phyloP scores from a whole-genome alignment of 164 flowering plant genomes.

The Vitis riparia region DNA sequence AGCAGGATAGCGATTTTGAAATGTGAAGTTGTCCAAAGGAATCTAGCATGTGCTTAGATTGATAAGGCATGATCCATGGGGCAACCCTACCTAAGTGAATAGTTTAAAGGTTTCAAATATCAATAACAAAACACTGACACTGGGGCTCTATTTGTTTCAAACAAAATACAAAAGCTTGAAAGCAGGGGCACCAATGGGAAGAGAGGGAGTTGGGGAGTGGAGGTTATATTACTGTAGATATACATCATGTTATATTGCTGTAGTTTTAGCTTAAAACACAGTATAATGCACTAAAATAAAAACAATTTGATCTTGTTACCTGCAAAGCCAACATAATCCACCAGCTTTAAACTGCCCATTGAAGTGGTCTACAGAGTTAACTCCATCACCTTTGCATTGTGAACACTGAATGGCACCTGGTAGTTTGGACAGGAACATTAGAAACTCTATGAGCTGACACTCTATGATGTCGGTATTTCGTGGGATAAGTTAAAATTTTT shows the following conservation, averaged over 20 bases:
- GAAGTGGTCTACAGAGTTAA: conserved; percentile 83
- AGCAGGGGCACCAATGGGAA: background rate
- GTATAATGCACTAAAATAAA: background rate
- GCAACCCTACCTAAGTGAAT: background rate
- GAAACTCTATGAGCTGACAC: background rate
- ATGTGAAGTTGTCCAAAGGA: background rate
- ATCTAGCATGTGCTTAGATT: background rate
- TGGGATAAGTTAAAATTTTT: background rate
- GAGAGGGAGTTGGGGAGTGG: too few species aligned
- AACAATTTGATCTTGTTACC: conserved; percentile 36
- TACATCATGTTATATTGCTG: too few species aligned
- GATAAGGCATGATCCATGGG: too few species aligned
- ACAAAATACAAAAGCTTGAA: background rate
- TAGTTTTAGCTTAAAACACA: background rate
- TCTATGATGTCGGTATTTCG: too few species aligned
- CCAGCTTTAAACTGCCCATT: conserved; percentile 93
- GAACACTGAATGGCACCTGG: conserved; percentile 64
- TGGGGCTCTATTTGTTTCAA: background rate
- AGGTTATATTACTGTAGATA: too few species aligned
- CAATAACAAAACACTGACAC: background rate
- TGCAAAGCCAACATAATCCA: conserved; percentile 92
- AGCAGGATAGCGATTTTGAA: too few species aligned
- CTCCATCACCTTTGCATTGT: conserved; percentile 83
- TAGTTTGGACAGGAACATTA: conserved; percentile 5
- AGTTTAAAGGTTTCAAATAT: background rate